Conservation (phyloP, 1,284 basidiomycete genomes). For the Naganishia cerealis region DNA sequence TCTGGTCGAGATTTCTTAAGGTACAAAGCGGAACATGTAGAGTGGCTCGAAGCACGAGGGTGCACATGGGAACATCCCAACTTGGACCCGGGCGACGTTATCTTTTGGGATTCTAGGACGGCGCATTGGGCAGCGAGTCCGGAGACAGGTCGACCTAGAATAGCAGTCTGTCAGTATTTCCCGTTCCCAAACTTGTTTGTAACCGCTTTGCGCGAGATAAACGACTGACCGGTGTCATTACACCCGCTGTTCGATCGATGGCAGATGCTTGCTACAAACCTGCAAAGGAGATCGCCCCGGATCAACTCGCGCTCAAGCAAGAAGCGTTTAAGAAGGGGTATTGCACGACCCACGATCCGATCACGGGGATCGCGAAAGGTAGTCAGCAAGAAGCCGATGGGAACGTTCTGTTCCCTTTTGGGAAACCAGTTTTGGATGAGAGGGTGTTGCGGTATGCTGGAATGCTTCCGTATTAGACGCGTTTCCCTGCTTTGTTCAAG, state of each 20-base stretch:
- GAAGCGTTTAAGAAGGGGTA: conserved; percentile 40
- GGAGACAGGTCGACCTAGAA: conserved; percentile 32
- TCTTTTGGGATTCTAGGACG: conserved; percentile 41
- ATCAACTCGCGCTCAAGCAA: conserved; percentile 36
- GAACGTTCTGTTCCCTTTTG: conserved; percentile 37
- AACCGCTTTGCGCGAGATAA: not conserved
- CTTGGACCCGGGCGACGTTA: conserved; percentile 43
- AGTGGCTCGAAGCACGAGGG: conserved; percentile 44
- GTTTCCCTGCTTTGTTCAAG: not conserved
- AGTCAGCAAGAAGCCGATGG: conserved; percentile 28
- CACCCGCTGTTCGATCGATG: not conserved
- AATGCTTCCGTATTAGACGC: conserved; percentile 33
- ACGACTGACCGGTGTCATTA: no score
- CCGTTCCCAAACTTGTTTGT: not conserved
- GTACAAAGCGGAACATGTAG: conserved; percentile 40
- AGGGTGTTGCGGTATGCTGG: conserved; percentile 35
- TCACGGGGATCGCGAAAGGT: conserved; percentile 33
- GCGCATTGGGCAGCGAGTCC: conserved; percentile 38
- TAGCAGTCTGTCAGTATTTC: conserved; percentile 37
- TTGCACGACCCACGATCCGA: conserved; percentile 34
- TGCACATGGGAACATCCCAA: conserved; percentile 43
- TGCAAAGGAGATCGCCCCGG: conserved; percentile 35
- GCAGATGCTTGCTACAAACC: conserved; percentile 43
- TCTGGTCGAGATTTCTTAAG: conserved; percentile 26
- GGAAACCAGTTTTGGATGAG: conserved; percentile 33